Conservation (phyloP, 805 yeast species). For the Spathaspora girioi region DNA sequence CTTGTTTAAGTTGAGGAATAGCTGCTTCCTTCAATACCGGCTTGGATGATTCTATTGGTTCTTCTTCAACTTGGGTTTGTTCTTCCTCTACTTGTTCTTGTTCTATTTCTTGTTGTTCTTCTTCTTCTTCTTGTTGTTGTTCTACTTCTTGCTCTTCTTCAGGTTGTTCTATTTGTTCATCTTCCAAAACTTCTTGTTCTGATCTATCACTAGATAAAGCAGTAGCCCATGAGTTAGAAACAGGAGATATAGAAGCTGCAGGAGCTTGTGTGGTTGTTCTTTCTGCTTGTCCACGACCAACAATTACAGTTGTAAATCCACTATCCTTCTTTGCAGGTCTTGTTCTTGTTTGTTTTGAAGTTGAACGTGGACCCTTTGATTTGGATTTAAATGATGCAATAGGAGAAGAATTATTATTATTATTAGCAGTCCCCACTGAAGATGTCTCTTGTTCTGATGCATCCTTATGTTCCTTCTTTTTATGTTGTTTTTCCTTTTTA, state of each 20-base stretch:
- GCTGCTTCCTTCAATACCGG: conserved; percentile 33
- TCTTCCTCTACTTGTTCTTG: conserved; percentile 10
- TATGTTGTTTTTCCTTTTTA: conserved; percentile 58
- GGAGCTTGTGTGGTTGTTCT: conserved; percentile 10
- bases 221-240: conserved; percentile 42
- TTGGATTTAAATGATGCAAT: conserved; percentile 9
- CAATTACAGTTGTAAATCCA: conserved; percentile 12
- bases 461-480: conserved; percentile 26
- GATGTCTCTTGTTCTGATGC: conserved; percentile 1
- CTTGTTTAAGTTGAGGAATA: conserved; percentile 45
- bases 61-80: conserved; percentile 10
- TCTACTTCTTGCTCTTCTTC: conserved; percentile 9
- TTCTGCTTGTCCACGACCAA: no score
- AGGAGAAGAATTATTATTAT: neutral
- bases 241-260: conserved; percentile 17
- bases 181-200: conserved; percentile 22
- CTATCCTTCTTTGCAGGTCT: neutral
- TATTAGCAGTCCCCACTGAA: no score
- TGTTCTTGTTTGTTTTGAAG: neutral
- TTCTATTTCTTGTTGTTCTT: conserved; percentile 9
- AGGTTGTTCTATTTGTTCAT: conserved; percentile 7
- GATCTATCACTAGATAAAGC: conserved; percentile 36
- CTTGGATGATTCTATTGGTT: conserved; percentile 15
- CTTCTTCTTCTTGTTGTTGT: conserved; percentile 9
- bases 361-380: conserved; percentile 3